These are phyloP conservation scores for Eleusine indica DNA, from an alignment of 176 grass and related monocot species.

Conservation along the genomic window DNA sequence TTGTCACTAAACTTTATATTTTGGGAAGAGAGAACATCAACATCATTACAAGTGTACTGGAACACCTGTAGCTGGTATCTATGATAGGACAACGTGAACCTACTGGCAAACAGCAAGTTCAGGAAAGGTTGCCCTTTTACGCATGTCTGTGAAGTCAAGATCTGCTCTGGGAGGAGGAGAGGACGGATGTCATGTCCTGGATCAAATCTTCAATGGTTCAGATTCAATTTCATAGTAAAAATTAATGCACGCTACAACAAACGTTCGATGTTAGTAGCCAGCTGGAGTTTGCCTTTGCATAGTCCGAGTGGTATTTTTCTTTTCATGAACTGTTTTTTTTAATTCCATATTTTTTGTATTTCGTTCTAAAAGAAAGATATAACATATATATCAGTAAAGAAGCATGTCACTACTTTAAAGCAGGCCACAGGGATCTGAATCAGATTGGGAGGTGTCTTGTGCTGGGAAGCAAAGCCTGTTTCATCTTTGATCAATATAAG, in stretches of 20 bases:
- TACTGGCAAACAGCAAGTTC: constrained; percentile 15
- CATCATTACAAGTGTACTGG: constrained; percentile 8
- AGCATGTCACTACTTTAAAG: background rate
- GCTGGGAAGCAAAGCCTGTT: constrained; percentile 23
- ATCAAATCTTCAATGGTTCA: background rate
- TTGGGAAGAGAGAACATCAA: background rate
- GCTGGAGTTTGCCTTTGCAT: background rate
- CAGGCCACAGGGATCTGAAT: background rate
- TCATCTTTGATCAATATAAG: background rate
- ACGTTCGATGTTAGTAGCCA: background rate
- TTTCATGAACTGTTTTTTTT: background rate
- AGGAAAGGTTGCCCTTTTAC: constrained; percentile 13
- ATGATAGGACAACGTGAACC: constrained; percentile 5
- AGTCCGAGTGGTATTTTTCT: background rate
- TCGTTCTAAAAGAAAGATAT: background rate
- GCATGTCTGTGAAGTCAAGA: background rate
- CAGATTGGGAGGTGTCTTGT: background rate
- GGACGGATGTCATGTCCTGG: background rate
- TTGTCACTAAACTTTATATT: background rate
- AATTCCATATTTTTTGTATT: background rate
- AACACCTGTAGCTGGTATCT: background rate
- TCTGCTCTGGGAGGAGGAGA: background rate
- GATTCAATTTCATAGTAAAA: background rate
- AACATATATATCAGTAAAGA: background rate
- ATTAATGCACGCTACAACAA: background rate